Evolutionary conservation across 495 filamentous ascomycete genomes (phyloP), one percentile per base, ranked within the genome.

Genomic region (Cercophora newfieldiana): DNA sequence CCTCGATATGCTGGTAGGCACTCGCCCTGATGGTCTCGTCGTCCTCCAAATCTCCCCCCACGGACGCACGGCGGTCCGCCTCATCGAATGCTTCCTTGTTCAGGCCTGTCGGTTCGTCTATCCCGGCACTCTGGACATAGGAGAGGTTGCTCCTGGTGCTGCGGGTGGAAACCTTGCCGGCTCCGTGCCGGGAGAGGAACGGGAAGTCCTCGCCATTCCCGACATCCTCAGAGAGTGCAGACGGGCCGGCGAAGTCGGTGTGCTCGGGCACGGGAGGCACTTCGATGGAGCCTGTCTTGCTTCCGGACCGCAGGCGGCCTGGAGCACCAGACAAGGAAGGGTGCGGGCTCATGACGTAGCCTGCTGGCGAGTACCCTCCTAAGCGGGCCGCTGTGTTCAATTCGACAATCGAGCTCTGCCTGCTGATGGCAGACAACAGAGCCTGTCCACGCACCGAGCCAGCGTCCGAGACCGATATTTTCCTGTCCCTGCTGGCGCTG

Each of bases 331-430:
- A 76, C 50, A 89, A 77, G 10, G 90, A 92, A 33, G 82, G 80
- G 44, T 85, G 83, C 14, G 88, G 88, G 28, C 88, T 93, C 69
- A 87, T 83, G 57, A 89, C 72, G 66, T 84, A 89, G n/a, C 80
- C 86, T 19, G 74, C 81, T 1, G 90, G 88, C 25, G 89, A 91
- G 76, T 91, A 93, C 44, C 90, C 90, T 37, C 89, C 90, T 48
- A 83, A 83, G 33, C 90, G 81, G 18, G 88, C 89, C 33, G 86
- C 77, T 50, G 70, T 85, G 75, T 91, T 93, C 47, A 86, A 81
- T 58, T 87, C 87, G 22, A 89, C 79, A 65, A 92, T 87, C 6
- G 90, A 92, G 69, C 86, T 90, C 16, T 85, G 73, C 28, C 83
- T 83, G 31, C 87, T 90, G 30, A 82, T 72, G 57, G 86, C 79